phyloP scores from a whole-genome alignment of 352 stramenopile species.

The Phytophthora colocasiae region DNA sequence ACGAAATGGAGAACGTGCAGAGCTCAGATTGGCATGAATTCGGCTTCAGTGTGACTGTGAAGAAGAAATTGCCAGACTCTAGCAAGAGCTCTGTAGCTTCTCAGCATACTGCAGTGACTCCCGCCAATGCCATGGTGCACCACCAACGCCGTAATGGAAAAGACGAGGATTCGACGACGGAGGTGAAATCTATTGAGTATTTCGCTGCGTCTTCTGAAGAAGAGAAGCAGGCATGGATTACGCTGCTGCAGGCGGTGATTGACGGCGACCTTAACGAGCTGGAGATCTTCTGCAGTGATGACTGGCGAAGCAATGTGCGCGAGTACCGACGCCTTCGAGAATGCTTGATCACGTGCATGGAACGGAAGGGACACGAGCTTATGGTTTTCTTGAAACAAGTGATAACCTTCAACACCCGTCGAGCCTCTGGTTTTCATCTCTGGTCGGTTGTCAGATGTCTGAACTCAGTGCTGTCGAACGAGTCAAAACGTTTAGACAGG shows the following conservation, averaged over 20 bases:
- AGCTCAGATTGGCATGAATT: conserved; percentile 78
- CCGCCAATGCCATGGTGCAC: conserved; percentile 41
- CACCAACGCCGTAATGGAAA: conserved; percentile 43
- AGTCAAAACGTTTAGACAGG: conserved; percentile 83
- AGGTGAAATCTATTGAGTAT: conserved; percentile 68
- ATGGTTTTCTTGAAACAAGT: conserved; percentile 88
- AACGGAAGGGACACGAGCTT: conserved; percentile 79
- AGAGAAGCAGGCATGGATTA: conserved; percentile 79
- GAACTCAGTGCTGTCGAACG: conserved; percentile 75
- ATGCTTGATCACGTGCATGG: conserved; percentile 85
- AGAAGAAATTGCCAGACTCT: conserved; percentile 54
- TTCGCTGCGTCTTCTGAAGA: conserved; percentile 72
- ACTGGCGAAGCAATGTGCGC: conserved; percentile 89
- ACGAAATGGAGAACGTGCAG: conserved; percentile 80
- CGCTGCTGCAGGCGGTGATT: conserved; percentile 73
- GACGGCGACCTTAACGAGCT: conserved; percentile 82
- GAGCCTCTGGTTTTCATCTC: conserved; percentile 74
- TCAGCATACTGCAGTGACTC: conserved; percentile 18
- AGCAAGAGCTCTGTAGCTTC: conserved; percentile 22
- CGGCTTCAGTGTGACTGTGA: conserved; percentile 75
- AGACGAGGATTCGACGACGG: conserved; percentile 35
- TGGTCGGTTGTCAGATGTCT: conserved; percentile 82
- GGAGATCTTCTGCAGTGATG: conserved; percentile 90
- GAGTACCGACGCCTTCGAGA: conserved; percentile 82
- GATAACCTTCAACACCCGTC: conserved; percentile 65